Evolutionary conservation across 2,329 filamentous ascomycete genomes (phyloP), one percentile per base, ranked within the genome.

Genomic region (Bipolaris oryzae): DNA sequence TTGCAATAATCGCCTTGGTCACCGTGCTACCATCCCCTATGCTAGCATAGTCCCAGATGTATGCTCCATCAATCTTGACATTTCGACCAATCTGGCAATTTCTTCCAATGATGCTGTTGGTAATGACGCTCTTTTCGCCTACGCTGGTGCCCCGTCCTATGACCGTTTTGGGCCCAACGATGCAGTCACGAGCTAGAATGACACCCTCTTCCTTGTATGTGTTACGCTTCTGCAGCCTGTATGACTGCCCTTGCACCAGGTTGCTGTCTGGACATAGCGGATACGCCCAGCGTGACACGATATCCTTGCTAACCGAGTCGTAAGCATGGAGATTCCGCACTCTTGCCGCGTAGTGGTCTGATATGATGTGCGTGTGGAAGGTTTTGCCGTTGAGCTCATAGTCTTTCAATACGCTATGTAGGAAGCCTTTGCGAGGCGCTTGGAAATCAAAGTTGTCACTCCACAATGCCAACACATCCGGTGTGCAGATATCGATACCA

Each of bases 391-490:
- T 98, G 54, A 98, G 82, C 74, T 99, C 95, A 80, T 92, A 96
- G 74, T 99, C 95, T 79, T 97, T 97, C 51, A 99, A 80, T 1
- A 98, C 92, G 57, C 93, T 93, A 73, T 93, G 91, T 34, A 99
- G 78, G 69, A 96, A 97, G 69, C 96, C 92, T 68, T 89, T 89
- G 52, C 93, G 86, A 1, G 94, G 92, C 7, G 92, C 84, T 74
- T 97, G 92, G 75, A 96, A 98, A 75, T 99, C 94, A 69, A 98
- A 99, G 72, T 93, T 96, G 77, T 99, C 95, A 7, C 92, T 95
- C 91, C 95, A 99, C 55, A 98, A 80, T 7, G 93, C 93, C 41
- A 98, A 84, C 7, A 97, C 93, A 72, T 98, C 95, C 0, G 94
- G 93, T 1, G 95, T 98, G 77, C 94, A 98, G 62, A 99, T 98